A percentile compares a stretch with the other conserved stretches of the same genome.
Conservation (phyloP, 768 basidiomycete species). For the Filobasidium wieringae region DNA sequence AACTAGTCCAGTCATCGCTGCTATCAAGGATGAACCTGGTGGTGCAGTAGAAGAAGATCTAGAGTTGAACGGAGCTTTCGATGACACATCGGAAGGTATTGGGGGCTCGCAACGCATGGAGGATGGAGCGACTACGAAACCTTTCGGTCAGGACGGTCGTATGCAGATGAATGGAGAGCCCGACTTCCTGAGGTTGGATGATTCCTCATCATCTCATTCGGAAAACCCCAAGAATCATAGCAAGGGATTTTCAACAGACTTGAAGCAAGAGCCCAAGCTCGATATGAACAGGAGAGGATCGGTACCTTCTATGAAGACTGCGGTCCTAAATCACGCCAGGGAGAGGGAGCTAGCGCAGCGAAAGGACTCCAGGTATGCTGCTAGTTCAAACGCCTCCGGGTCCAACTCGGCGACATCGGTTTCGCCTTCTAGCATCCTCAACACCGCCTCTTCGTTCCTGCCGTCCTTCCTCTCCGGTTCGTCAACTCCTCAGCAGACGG, state of each 20-base stretch:
- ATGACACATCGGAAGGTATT: too few relatives aligned
- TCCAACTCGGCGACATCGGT: slow-evolving; percentile 16
- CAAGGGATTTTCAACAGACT: too few relatives aligned
- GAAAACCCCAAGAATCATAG: background rate
- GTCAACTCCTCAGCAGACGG: background rate
- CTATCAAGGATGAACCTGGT: slow-evolving; percentile 22
- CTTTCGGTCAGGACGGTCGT: slow-evolving; percentile 26
- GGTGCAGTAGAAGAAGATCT: background rate
- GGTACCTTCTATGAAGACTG: background rate
- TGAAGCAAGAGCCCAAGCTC: background rate
- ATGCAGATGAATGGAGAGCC: background rate
- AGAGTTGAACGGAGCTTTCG: too few relatives aligned
- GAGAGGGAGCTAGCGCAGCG: slow-evolving; percentile 3
- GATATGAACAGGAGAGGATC: background rate
- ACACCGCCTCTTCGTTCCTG: slow-evolving; percentile 22
- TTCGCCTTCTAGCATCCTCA: slow-evolving; percentile 28
- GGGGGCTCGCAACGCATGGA: too few relatives aligned
- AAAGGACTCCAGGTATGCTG: too few relatives aligned
- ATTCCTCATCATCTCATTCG: too few relatives aligned
- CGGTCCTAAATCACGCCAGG: slow-evolving; percentile 1
- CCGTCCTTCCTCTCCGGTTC: slow-evolving; percentile 17
- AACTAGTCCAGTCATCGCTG: slow-evolving; percentile 70
- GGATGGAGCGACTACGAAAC: slow-evolving; percentile 22
- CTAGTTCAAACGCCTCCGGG: too few relatives aligned
- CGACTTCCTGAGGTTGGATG: background rate